Evolutionary conservation across 1,139 yeast species (phyloP).

Genomic region (Scheffersomyces titani): DNA sequence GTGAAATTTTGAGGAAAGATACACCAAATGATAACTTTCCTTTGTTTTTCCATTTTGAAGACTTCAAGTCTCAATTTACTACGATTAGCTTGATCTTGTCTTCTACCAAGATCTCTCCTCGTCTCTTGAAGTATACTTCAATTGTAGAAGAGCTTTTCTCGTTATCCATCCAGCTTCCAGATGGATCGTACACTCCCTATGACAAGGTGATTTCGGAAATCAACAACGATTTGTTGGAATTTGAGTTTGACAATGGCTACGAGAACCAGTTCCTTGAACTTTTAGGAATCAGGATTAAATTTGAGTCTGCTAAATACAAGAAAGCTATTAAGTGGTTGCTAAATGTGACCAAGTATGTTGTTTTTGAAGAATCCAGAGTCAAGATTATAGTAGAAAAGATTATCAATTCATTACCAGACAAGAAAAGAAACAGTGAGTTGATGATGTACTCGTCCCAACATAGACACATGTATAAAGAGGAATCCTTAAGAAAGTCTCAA

Average conservation of each 20-base stretch:
- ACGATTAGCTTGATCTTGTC: slow-evolving; percentile 69
- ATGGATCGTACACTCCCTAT: slow-evolving; percentile 60
- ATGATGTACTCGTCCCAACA: slow-evolving; percentile 68
- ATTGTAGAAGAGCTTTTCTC: slow-evolving; percentile 66
- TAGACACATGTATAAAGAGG: slow-evolving; percentile 52
- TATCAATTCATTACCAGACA: slow-evolving; percentile 73
- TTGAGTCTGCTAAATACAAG: slow-evolving; percentile 61
- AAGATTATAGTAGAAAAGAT: slow-evolving; percentile 72
- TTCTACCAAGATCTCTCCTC: slow-evolving; percentile 57
- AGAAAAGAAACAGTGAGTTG: slow-evolving; percentile 74
- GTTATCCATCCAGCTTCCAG: slow-evolving; percentile 67
- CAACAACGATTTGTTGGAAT: slow-evolving; percentile 71
- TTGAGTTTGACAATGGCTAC: slow-evolving; percentile 57
- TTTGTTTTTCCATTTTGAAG: slow-evolving; percentile 75
- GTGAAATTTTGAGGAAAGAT: slow-evolving; percentile 32
- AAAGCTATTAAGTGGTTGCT: slow-evolving; percentile 77
- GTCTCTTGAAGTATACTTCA: slow-evolving; percentile 65
- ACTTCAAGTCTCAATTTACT: slow-evolving; percentile 77
- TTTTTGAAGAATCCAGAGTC: slow-evolving; percentile 74
- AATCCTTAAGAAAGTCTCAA: slow-evolving; percentile 66
- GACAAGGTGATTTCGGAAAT: slow-evolving; percentile 75
- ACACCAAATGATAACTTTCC: slow-evolving; percentile 53
- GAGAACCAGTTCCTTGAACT: slow-evolving; percentile 67
- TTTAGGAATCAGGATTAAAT: slow-evolving; percentile 60
- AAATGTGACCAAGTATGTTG: slow-evolving; percentile 61